Conservation (phyloP, 2,329 filamentous ascomycete species). For the Alternaria arborescens region DNA sequence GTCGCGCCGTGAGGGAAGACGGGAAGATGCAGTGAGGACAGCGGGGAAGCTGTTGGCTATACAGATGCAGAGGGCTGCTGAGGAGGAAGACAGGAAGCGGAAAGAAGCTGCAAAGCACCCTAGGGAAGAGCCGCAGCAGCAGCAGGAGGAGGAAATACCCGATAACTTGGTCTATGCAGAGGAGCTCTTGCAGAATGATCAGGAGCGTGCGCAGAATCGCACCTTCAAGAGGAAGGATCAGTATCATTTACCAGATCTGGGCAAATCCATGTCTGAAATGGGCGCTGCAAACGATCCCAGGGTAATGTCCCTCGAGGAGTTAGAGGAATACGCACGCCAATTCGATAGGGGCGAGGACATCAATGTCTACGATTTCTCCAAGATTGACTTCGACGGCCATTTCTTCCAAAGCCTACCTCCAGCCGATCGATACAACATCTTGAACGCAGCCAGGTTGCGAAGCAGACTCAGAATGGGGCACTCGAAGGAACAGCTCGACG, state of each 20-base stretch:
- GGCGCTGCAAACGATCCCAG: conserved; percentile 89
- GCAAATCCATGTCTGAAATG: conserved; percentile 81
- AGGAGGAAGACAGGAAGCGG: conserved; percentile 79
- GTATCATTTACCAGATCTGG: conserved; percentile 91
- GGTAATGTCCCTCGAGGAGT: conserved; percentile 93
- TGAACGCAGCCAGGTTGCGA: conserved; percentile 89
- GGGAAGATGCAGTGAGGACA: conserved; percentile 91
- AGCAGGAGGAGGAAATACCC: conserved; percentile 75
- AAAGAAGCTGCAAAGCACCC: conserved; percentile 55
- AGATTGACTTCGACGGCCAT: conserved; percentile 95
- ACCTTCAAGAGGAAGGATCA: conserved; percentile 91
- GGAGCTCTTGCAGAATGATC: conserved; percentile 76
- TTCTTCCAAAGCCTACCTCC: conserved; percentile 93
- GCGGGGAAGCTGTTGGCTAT: conserved; percentile 90
- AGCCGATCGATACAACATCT: conserved; percentile 93
- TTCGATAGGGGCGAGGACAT: conserved; percentile 94
- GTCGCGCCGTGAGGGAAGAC: conserved; percentile 80
- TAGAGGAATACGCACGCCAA: conserved; percentile 92
- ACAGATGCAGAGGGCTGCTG: conserved; percentile 90
- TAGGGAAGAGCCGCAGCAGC: conserved; percentile 59
- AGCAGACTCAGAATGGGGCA: conserved; percentile 94
- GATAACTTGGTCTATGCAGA: conserved; percentile 86
- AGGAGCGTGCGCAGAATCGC: conserved; percentile 76
- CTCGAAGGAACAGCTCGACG: conserved; percentile 93
- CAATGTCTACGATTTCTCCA: conserved; percentile 88